These are phyloP conservation scores for Chaetothyriales sp. DNA, from an alignment of 2,329 filamentous ascomycete genomes.

Conservation along the genomic window DNA sequence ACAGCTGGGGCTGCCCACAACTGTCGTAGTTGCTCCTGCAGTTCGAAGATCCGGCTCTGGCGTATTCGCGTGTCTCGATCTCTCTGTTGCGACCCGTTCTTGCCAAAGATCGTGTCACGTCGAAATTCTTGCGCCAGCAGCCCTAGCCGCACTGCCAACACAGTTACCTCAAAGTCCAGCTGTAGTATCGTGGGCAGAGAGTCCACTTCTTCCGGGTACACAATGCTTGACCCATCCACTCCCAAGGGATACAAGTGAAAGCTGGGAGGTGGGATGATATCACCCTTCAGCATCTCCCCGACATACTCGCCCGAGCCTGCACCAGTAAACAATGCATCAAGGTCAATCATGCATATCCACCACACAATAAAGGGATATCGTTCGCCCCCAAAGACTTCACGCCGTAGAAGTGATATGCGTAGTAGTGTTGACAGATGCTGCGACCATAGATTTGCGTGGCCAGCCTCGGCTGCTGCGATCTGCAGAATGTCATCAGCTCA, in stretches of 20 bases:
- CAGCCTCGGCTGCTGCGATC: conserved; percentile 33
- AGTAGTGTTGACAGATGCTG: conserved; percentile 39
- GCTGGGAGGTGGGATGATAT: conserved; percentile 31
- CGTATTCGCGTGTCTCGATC: conserved; percentile 16
- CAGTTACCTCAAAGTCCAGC: conserved; percentile 31
- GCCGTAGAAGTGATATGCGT: conserved; percentile 35
- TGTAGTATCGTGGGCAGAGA: conserved; percentile 28
- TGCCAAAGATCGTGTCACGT: conserved; percentile 19
- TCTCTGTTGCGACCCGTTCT: conserved; percentile 9
- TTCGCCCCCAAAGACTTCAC: conserved; percentile 30
- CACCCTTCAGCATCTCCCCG: conserved; percentile 31
- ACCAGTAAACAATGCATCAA: conserved; percentile 40
- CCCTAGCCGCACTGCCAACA: conserved; percentile 31
- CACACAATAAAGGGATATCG: conserved; percentile 38
- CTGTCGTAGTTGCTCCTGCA: conserved; percentile 24
- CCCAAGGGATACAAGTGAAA: conserved; percentile 25
- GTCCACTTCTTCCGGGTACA: conserved; percentile 24
- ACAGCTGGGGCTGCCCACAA: conserved; percentile 27
- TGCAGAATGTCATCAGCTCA: conserved; percentile 16
- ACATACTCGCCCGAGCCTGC: conserved; percentile 37
- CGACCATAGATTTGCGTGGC: conserved; percentile 37
- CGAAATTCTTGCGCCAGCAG: conserved; percentile 29
- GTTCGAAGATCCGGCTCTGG: conserved; percentile 22
- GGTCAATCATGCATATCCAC: conserved; percentile 39
- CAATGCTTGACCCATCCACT: conserved; percentile 22